These are phyloP conservation scores for Phyllosticta paracitricarpa DNA, from an alignment of 2,329 filamentous ascomycete species.

Conservation along the genomic window DNA sequence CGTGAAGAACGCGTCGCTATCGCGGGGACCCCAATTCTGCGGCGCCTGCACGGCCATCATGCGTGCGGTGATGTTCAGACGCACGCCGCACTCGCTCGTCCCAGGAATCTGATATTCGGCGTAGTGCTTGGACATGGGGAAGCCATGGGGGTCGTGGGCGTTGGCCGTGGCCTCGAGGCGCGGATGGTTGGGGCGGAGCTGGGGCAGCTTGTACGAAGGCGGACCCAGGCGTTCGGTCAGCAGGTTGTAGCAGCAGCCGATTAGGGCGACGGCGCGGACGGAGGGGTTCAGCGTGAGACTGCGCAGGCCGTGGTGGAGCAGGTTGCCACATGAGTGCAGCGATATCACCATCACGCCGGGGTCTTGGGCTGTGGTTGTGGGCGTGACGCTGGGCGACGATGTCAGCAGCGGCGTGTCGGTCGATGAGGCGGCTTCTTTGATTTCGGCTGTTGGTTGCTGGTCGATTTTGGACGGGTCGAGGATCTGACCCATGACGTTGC, in stretches of 20 bases:
- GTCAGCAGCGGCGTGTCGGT: slow-evolving; percentile 17
- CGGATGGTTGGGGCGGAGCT: slow-evolving; percentile 63
- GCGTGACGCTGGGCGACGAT: slow-evolving; percentile 15
- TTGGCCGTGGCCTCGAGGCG: slow-evolving; percentile 58
- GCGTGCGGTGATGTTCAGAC: slow-evolving; percentile 88
- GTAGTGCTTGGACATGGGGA: slow-evolving; percentile 76
- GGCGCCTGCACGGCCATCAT: slow-evolving; percentile 99
- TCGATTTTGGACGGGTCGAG: slow-evolving; percentile 31
- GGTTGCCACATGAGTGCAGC: slow-evolving; percentile 92
- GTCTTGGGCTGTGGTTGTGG: slow-evolving; percentile 22
- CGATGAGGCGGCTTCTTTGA: slow-evolving; percentile 14
- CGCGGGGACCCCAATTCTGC: slow-evolving; percentile 73
- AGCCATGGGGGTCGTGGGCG: slow-evolving; percentile 78
- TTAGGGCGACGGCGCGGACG: slow-evolving; percentile 84
- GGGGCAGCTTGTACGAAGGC: slow-evolving; percentile 74
- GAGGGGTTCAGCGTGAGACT: slow-evolving; percentile 75
- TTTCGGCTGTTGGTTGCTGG: slow-evolving; percentile 18
- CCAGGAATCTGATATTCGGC: slow-evolving; percentile 32
- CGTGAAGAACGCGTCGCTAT: slow-evolving; percentile 82
- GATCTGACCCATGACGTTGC: slow-evolving; percentile 55
- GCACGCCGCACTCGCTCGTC: slow-evolving; percentile 45
- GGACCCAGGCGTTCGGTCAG: slow-evolving; percentile 82
- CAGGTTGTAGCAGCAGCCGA: slow-evolving; percentile 97
- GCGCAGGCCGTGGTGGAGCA: slow-evolving; percentile 88
- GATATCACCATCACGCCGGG: slow-evolving; percentile 72